A percentile compares a stretch with the other conserved stretches of the same genome.
Evolutionary conservation across 2,329 filamentous ascomycete genomes (phyloP).

Genomic region (Pseudogymnoascus destructans): DNA sequence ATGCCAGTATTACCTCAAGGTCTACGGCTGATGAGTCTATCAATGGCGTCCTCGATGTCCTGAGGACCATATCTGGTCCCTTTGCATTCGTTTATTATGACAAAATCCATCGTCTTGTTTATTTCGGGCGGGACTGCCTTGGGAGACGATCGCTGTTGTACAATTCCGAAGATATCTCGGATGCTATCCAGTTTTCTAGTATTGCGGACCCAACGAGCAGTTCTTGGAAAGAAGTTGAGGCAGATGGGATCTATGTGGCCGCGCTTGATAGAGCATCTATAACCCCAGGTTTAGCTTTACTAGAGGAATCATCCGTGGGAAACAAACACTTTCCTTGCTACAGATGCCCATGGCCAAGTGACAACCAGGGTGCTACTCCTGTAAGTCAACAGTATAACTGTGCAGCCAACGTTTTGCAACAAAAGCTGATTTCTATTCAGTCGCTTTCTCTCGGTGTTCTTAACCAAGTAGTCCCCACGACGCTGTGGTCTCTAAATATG

Average conservation of each 20-base stretch:
- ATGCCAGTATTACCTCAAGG: constrained; percentile 22
- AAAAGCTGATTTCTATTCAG: constrained; percentile 6
- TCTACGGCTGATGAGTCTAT: constrained; percentile 16
- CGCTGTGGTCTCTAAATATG: constrained; percentile 23
- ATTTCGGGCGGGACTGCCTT: constrained; percentile 76
- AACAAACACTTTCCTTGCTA: constrained; percentile 9
- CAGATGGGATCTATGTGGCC: constrained; percentile 58
- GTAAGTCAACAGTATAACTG: constrained; percentile 14
- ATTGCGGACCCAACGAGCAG: constrained; percentile 41
- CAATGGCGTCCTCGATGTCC: constrained; percentile 34
- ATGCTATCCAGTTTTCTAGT: constrained; percentile 53
- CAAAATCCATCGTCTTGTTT: constrained; percentile 45
- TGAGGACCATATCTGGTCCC: constrained; percentile 60
- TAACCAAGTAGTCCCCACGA: constrained; percentile 28
- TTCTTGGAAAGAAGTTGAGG: constrained; percentile 69
- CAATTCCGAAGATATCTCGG: constrained; percentile 30
- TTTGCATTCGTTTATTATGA: constrained; percentile 86
- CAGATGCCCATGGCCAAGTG: constrained; percentile 10
- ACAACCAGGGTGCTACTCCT: constrained; percentile 9
- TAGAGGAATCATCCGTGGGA: constrained; percentile 4
- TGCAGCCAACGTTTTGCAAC: not conserved
- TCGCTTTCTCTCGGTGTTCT: constrained; percentile 20
- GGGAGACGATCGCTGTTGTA: constrained; percentile 72
- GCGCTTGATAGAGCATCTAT: constrained; percentile 13
- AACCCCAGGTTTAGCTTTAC: not conserved